Conservation (phyloP, 768 basidiomycete species). For the Crassisporium funariophilum region DNA sequence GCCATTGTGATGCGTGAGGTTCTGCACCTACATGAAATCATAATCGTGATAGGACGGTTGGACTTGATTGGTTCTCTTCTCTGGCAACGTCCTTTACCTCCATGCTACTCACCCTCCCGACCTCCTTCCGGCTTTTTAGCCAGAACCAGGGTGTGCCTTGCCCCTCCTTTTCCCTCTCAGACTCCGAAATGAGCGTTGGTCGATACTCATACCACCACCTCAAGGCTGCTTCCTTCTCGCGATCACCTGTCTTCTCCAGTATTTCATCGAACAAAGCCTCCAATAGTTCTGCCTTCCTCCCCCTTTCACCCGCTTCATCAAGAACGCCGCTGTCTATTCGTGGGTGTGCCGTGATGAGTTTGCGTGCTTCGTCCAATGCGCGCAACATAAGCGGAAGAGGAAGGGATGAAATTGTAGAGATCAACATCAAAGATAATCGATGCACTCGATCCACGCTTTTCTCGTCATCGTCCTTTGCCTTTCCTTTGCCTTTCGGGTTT, state of each 20-base stretch:
- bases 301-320: conserved; percentile 14
- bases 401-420: conserved; percentile 67
- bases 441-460: conserved; percentile 39
- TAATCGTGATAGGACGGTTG: conserved; percentile 21
- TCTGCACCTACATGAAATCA: no score
- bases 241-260: conserved; percentile 63
- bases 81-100: conserved; percentile 7
- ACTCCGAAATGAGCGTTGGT: conserved; percentile 16
- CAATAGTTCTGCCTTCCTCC: conserved; percentile 46
- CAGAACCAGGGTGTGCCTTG: conserved; percentile 5
- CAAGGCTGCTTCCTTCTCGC: conserved; percentile 67
- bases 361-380: conserved; percentile 51
- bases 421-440: conserved; percentile 63
- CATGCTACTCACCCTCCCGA: conserved; percentile 1
- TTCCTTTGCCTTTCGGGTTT: conserved; percentile 21
- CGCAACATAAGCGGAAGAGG: conserved; percentile 57
- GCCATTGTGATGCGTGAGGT: not conserved
- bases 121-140: conserved; percentile 12
- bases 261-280: conserved; percentile 66
- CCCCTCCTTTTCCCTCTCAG: conserved; percentile 7
- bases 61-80: conserved; percentile 15
- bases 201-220: conserved; percentile 71
- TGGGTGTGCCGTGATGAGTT: conserved; percentile 31
- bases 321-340: conserved; percentile 20
- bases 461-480: conserved; percentile 16